Base-by-base conservation (phyloP, 257 asterid genomes). In the Scutellaria barbata region DNA sequence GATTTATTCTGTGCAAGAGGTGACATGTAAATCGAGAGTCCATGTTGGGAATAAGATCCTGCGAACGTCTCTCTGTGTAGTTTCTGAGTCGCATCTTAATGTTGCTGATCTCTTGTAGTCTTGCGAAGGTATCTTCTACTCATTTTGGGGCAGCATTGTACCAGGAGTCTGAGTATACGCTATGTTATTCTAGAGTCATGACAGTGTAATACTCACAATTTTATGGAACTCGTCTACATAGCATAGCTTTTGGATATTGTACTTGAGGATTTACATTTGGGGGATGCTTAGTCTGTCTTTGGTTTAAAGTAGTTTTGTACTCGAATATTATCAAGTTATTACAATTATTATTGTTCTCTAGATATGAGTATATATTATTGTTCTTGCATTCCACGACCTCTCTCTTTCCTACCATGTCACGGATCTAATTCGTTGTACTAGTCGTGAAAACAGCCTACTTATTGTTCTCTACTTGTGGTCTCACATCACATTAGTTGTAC, bases 51-150 rank as follows among this genome's bases (percentile, higher is more conserved):
- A 5, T 30, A 30, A 30, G 52, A 17, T 8, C 22, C 40, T 65
- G 39, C 51, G 63, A 59, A 56, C 56, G 5, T 30, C 59, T 64
- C 59, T 55, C 33, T 47, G 13, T 59, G 76, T 69, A 39, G 74
- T 66, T 56, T 50, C n/a, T 7, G 17, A 16, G 58, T 74, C 63
- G 3, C 35, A 30, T 61, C 71, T 66, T 53, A 42, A 10, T 67
- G 72, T 65, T 79, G 76, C 69, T 39, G 2, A 52, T 64, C 68
- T 69, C 45, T 5, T 48, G 68, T 66, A 55, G 75, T 61, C 75
- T 47, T 66, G 60, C 10, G 41, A 12, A 51, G 18, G 71, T 72
- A 58, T 76, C 46, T 43, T 64, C 61, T 25, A 30, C 37, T 55
- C 58, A 20, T 71, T 63, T 63, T 52, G 25, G 63, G 73, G 48